These are phyloP conservation scores for Gynostemma pentaphyllum DNA, from an alignment of 306 rosid species.

Conservation along the genomic window DNA sequence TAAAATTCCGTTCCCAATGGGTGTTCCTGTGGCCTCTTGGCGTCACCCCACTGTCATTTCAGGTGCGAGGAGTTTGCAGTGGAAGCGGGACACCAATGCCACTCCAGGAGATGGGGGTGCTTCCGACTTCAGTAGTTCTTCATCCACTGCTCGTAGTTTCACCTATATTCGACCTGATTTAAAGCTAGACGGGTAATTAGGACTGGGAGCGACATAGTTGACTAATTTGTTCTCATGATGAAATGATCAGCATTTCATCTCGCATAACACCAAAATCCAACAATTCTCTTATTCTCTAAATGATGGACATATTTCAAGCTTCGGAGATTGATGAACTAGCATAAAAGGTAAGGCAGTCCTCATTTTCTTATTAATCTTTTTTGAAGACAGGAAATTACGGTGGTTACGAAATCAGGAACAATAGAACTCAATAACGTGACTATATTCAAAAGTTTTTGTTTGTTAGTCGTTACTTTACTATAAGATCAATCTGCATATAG, in stretches of 20 bases:
- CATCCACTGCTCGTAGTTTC: slow-evolving; percentile 43
- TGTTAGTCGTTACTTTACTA: too few relatives aligned
- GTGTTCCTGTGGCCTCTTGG: slow-evolving; percentile 50
- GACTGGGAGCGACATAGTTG: slow-evolving; percentile 31
- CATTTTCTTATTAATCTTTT: too few relatives aligned
- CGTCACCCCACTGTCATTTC: slow-evolving; percentile 41
- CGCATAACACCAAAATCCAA: too few relatives aligned
- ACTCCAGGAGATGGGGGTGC: slow-evolving; percentile 29
- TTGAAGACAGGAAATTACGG: too few relatives aligned
- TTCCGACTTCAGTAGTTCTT: slow-evolving; percentile 17
- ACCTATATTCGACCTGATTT: slow-evolving; percentile 67
- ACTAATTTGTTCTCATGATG: neutral
- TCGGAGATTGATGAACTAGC: too few relatives aligned
- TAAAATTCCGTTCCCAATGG: slow-evolving; percentile 53
- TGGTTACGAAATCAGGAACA: too few relatives aligned
- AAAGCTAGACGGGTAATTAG: slow-evolving; percentile 46
- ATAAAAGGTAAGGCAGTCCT: too few relatives aligned
- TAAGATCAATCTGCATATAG: too few relatives aligned
- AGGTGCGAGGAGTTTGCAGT: slow-evolving; percentile 76
- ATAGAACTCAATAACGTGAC: too few relatives aligned
- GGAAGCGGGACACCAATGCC: slow-evolving; percentile 71
- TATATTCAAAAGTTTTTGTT: too few relatives aligned
- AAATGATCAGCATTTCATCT: too few relatives aligned
- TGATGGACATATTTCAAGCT: too few relatives aligned
- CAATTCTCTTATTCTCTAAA: neutral